Evolutionary conservation across 2,329 filamentous ascomycete genomes (phyloP).

Genomic region (Sporothrix dimorphospora): DNA sequence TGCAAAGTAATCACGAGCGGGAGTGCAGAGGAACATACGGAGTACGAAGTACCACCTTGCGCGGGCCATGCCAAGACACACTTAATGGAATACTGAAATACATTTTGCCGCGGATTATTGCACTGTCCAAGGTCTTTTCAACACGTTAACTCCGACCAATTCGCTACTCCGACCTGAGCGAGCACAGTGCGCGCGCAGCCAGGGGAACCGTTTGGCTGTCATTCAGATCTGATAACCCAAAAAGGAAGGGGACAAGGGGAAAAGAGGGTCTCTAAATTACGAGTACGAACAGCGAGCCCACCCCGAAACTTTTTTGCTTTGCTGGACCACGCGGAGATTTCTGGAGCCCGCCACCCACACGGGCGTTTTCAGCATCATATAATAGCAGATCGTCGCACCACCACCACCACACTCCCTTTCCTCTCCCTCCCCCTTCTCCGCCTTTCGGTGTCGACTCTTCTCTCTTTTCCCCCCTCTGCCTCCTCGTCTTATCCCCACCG

Average conservation of each 20-base stretch:
- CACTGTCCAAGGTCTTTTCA: conserved; percentile 12
- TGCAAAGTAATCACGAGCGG: not conserved
- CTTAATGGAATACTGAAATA: not conserved
- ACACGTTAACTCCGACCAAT: conserved; percentile 20
- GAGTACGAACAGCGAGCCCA: conserved; percentile 25
- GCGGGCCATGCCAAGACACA: not conserved
- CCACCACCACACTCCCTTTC: conserved; percentile 7
- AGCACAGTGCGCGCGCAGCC: conserved; percentile 8
- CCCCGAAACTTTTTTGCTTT: conserved; percentile 17
- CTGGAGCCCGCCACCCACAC: conserved; percentile 11
- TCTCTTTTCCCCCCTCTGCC: not conserved
- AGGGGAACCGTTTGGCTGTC: not conserved
- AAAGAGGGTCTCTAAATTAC: conserved; percentile 22
- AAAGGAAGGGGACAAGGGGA: conserved; percentile 8
- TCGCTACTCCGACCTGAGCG: conserved; percentile 9
- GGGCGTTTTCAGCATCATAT: conserved; percentile 25
- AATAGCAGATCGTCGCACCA: conserved; percentile 21
- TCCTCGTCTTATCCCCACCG: conserved; percentile 1
- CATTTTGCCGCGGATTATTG: conserved; percentile 23
- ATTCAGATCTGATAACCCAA: conserved; percentile 20
- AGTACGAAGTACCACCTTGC: not conserved
- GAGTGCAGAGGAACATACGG: not conserved
- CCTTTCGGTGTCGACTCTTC: not conserved
- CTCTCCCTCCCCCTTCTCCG: conserved; percentile 10
- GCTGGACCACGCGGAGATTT: conserved; percentile 25